These are phyloP conservation scores for Apophysomyces sp. DNA, from an alignment of 371 early-diverging fungal genomes.

Conservation along the genomic window DNA sequence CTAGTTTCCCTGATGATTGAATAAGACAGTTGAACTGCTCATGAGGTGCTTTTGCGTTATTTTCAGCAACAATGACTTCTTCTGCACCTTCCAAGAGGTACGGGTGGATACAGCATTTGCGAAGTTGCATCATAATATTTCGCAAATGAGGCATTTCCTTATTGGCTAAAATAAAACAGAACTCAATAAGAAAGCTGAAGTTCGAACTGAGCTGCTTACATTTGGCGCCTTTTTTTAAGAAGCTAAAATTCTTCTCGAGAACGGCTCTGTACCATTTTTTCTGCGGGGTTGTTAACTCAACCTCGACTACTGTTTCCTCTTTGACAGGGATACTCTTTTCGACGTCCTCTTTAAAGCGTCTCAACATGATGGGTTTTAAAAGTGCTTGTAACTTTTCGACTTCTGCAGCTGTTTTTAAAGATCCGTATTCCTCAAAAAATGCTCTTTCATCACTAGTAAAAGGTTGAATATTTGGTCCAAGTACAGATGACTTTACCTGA, in stretches of 20 bases:
- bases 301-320: conserved; percentile 91
- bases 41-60: conserved; percentile 52
- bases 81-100: conserved; percentile 86
- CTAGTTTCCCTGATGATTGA: conserved; percentile 87
- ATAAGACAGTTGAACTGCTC: conserved; percentile 78
- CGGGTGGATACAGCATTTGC: conserved; percentile 90
- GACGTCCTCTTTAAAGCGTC: conserved; percentile 85
- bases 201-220: conserved; percentile 20
- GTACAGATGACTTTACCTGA: conserved; percentile 15
- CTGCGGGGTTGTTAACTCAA: conserved; percentile 79
- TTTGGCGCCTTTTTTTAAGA: conserved; percentile 67
- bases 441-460: conserved; percentile 58
- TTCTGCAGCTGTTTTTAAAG: conserved; percentile 74
- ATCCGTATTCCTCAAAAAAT: conserved; percentile 80
- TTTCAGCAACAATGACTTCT: conserved; percentile 74
- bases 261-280: conserved; percentile 91
- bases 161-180: conserved; percentile 26
- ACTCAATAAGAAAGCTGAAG: background rate
- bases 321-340: conserved; percentile 84
- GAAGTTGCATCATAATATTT: conserved; percentile 75
- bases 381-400: conserved; percentile 69
- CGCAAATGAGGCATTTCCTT: conserved; percentile 65
- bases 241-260: conserved; percentile 86
- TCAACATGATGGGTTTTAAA: conserved; percentile 74
- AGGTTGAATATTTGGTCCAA: background rate